Conservation (phyloP, 2,329 filamentous ascomycete species). For the Mariannaea elegans region DNA sequence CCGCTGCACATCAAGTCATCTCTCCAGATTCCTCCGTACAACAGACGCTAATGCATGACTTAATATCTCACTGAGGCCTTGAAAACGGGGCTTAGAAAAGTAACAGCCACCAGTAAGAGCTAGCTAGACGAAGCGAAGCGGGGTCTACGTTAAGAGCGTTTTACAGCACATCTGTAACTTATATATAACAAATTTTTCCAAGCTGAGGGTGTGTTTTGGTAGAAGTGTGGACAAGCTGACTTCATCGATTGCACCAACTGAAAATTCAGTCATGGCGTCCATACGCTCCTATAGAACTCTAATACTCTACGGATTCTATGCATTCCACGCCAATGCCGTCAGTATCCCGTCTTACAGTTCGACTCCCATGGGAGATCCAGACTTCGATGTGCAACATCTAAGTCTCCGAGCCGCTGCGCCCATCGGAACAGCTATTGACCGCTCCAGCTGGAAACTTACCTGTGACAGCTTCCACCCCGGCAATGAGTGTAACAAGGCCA, state of each 20-base stretch:
- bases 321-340: neutral
- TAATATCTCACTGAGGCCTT: too few relatives aligned
- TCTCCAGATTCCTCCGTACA: too few relatives aligned
- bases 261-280: neutral
- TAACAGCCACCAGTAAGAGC: too few relatives aligned
- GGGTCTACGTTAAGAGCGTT: too few relatives aligned
- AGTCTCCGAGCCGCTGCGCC: constrained; percentile 25
- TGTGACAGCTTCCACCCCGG: constrained; percentile 22
- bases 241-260: neutral
- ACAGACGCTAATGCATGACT: too few relatives aligned
- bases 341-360: neutral
- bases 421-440: constrained; percentile 14
- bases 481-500: constrained; percentile 19
- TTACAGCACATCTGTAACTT: too few relatives aligned
- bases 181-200: neutral
- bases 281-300: neutral
- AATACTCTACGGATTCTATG: neutral
- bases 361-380: neutral
- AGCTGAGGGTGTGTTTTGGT: neutral
- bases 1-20: too few relatives aligned
- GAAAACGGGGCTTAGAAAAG: too few relatives aligned
- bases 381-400: constrained; percentile 1
- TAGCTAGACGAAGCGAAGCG: too few relatives aligned
- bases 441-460: constrained; percentile 18
- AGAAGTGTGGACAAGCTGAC: too few relatives aligned